Base-by-base conservation (phyloP, 2,329 filamentous ascomycete genomes). In the Penicillium vulpinum region DNA sequence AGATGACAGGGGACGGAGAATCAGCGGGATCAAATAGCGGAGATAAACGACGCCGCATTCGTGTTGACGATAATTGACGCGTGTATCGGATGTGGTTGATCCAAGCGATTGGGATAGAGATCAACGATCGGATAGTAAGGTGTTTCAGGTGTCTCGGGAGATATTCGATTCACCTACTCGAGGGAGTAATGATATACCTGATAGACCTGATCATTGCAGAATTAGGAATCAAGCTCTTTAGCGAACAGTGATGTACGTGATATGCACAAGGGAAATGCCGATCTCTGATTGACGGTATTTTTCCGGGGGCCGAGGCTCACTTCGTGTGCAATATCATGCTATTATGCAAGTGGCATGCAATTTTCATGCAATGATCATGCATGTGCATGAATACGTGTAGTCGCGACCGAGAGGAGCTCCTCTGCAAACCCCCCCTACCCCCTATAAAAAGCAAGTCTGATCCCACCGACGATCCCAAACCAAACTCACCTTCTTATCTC, bases 1-100 rank as follows among this genome's bases (percentile, higher is more conserved):
- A 35, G 15, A 35, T 39, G 57, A 63, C 62, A 63, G 57, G 62
- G 62, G 59, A 57, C 61, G 61, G 62, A 50, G 40, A 65, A 56
- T 62, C 45, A 55, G 48, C 59, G 61, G 61, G 56, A 47, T 47
- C 9, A 29, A 44, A 41, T 45, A 26, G 9, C 26, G 21, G 18
- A 36, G 33, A 33, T 36, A n/a, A n/a, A 46, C 16, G 21, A 51
- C 28, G 15, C 15, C 13, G 7, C 24, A 38, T 26, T 8, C 21
- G 29, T n/a, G n/a, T 24, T 47, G 18, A 21, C 31, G 21, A 18
- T 22, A 31, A 13, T n/a, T 11, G 31, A 22, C 9, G 18, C 18
- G 39, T 39, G 47, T 28, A 16, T 31, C 11, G 2, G 33, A 16
- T 40, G 6, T 21, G 39, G 18, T 18, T 4, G 31, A 40, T 52